Evolutionary conservation across 495 filamentous ascomycete genomes (phyloP), one percentile per base, ranked within the genome.

Genomic region (Eremomyces bilateralis): DNA sequence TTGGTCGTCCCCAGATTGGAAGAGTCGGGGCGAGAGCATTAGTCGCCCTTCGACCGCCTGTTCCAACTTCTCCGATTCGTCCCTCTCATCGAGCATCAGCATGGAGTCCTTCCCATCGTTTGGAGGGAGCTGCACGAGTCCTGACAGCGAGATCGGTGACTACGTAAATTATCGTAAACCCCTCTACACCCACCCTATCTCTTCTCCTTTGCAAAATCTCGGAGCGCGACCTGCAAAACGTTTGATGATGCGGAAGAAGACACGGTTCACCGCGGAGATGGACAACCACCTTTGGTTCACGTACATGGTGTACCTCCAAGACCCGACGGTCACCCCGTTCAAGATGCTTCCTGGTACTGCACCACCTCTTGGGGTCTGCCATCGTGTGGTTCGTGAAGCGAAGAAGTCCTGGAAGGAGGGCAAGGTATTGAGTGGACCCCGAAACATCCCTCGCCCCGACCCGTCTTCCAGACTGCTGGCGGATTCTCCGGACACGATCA

Each of bases 271-370:
- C 1, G 66, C 73, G 30, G 76, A 81, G 15, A 90, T 91, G 80
- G 83, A 84, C 53, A 71, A 74, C 22, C 88, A 97, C 49, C 54
- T 97, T 20, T 95, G 90, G 90, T 71, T 77, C 21, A 83, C 78
- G 1, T 95, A 92, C 48, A 59, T 79, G 42, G 51, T 77, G 6
- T 97, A 93, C 48, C 59, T 94, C 8, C 76, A 83, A 42, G 82
- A 95, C 51, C 84, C 88, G 21, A 82, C 76, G 6, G 76, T 91
- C 19, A 97, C 88, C 1, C 88, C 88, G 0, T 85, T 95, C 57
- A 83, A 84, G 45, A 76, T 80, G 58, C 69, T 83, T 12, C 82
- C 85, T 15, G 84, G 80, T 34, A 67, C 69, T 36, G 69, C 84
- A 24, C 88, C 88, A 16, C 88, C 88, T 10, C 62, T 88, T 24